Base-by-base conservation (phyloP, 345 rosid genomes). In the Atalantia buxifolia region DNA sequence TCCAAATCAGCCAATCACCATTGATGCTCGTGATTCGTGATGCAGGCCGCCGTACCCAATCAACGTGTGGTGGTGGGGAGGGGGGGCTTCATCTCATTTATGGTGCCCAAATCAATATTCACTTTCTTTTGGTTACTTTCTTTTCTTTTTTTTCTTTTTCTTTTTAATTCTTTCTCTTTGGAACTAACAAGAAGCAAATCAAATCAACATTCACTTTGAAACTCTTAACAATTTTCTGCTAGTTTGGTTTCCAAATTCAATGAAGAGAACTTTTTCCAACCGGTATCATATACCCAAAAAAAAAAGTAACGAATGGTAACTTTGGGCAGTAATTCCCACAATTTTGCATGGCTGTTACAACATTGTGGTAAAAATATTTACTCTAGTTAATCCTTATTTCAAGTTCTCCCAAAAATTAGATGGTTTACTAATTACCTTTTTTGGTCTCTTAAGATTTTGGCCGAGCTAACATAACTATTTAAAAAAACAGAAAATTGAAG, bases 1-100 rank as follows among this genome's bases (percentile, higher is more conserved):
- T 48, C 1, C 5, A 14, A 27, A 5, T n/a, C 66, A 12, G 6
- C 76, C 71, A 64, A 64, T 78, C 36, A 24, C 7, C 4, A 7
- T 18, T 36, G 22, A 78, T 66, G 76, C 72, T 71, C 77, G 81
- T 79, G 77, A 78, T 61, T 63, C 69, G 76, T 78, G 81, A 71
- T 62, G 76, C 76, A 78, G 76, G 35, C 56, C 72, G 73, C 55
- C 72, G 76, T 53, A 71, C 76, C 81, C 76, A 78, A 77, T 77
- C 75, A 60, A 68, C 2, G 0, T 53, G 35, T n/a, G 36, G 65
- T 50, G 72, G 65, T 31, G 72, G 36, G 5, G 36, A 0, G 31
- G 31, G 35, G 6, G 36, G 55, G 19, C 28, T 14, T 42, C 25
- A 40, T 53, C 33, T 61, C 57, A 35, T n/a, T 59, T 35, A 25